Conservation (phyloP, 352 stramenopile genomes). For the Peronosclerospora sorghi region DNA sequence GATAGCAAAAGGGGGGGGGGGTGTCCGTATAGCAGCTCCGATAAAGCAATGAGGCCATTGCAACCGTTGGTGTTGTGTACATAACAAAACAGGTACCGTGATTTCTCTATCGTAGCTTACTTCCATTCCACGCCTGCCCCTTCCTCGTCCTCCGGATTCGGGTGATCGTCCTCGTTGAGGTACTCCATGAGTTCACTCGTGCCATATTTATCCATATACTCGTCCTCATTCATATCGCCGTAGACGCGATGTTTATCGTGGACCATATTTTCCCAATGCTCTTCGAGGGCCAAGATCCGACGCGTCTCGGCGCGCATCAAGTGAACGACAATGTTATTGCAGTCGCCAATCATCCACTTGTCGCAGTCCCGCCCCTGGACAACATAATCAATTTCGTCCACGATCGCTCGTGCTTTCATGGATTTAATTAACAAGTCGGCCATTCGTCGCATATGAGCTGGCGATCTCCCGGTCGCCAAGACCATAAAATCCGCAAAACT, state of each 20-base stretch:
- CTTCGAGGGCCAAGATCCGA: constrained; percentile 59
- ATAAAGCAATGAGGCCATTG: too few relatives aligned
- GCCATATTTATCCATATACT: constrained; percentile 84
- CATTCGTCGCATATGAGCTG: constrained; percentile 84
- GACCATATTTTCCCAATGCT: constrained; percentile 80
- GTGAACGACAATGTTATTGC: constrained; percentile 85
- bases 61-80: too few relatives aligned
- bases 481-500: constrained; percentile 84
- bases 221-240: constrained; percentile 70
- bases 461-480: constrained; percentile 75
- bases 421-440: constrained; percentile 82
- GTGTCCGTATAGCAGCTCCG: too few relatives aligned
- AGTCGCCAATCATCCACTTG: constrained; percentile 89
- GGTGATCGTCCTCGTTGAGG: constrained; percentile 53
- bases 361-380: constrained; percentile 85
- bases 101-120: too few relatives aligned
- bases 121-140: constrained; percentile 51
- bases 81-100: too few relatives aligned
- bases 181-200: constrained; percentile 81
- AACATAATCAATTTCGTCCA: constrained; percentile 68
- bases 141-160: constrained; percentile 19
- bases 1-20: too few relatives aligned
- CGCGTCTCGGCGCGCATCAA: constrained; percentile 73
- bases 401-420: constrained; percentile 52
- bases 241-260: constrained; percentile 73